Evolutionary conservation across 2,329 filamentous ascomycete genomes (phyloP).

Genomic region (Fusarium brevicatenulatum): DNA sequence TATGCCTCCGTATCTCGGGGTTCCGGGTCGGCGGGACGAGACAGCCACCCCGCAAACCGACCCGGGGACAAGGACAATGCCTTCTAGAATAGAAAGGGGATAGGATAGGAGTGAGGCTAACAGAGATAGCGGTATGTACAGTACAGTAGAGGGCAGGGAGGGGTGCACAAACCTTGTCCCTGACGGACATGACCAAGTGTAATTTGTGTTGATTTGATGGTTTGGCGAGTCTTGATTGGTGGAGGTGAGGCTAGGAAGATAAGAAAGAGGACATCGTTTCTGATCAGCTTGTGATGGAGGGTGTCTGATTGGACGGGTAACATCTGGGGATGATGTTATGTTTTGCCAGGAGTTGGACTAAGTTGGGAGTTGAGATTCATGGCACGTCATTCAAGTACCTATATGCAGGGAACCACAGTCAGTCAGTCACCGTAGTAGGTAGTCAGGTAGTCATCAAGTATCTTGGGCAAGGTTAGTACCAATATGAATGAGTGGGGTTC

Average conservation of each 20-base stretch:
- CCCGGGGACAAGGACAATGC: conserved; percentile 28
- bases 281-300: conserved; percentile 26
- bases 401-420: background rate
- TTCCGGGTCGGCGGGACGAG: conserved; percentile 41
- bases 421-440: background rate
- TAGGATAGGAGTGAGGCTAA: conserved; percentile 28
- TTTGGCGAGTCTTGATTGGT: conserved; percentile 33
- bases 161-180: conserved; percentile 16
- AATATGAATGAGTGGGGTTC: background rate
- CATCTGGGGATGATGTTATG: conserved; percentile 33
- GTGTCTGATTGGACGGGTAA: conserved; percentile 24
- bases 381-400: conserved; percentile 11
- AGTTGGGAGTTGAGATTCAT: background rate
- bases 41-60: conserved; percentile 30
- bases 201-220: conserved; percentile 38
- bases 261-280: conserved; percentile 33
- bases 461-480: background rate
- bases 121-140: conserved; percentile 21
- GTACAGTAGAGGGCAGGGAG: background rate
- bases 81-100: conserved; percentile 37
- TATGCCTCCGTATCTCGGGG: conserved; percentile 40
- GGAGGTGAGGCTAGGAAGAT: conserved; percentile 22
- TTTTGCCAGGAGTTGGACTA: conserved; percentile 1
- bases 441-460: too few species aligned
- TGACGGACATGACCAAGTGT: conserved; percentile 37